Conservation (phyloP, 495 filamentous ascomycete genomes). For the Viridothelium virens region DNA sequence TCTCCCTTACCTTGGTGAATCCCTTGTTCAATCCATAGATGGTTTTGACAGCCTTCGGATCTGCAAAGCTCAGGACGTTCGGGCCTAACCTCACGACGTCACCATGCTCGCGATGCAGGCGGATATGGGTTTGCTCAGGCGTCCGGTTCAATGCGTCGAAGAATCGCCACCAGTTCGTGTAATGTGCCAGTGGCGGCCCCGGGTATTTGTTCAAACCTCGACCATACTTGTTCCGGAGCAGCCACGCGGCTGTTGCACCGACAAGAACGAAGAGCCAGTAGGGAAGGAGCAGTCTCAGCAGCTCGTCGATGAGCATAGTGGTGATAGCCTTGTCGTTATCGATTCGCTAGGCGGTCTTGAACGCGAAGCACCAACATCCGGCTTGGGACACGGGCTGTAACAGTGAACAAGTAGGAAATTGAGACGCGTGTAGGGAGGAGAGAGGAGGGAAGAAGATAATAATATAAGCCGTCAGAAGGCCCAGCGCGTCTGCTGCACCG, state of each 20-base stretch:
- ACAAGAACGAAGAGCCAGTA: conserved; percentile 43
- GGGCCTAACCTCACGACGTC: conserved; percentile 65
- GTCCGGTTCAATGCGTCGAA: conserved; percentile 54
- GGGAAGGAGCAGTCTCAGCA: conserved; percentile 35
- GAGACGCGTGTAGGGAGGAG: too few species aligned
- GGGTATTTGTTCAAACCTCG: conserved; percentile 45
- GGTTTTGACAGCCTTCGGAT: conserved; percentile 58
- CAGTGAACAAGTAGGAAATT: too few species aligned
- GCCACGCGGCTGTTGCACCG: conserved; percentile 35
- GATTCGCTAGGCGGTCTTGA: neutral
- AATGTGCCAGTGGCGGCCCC: conserved; percentile 33
- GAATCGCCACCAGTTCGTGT: conserved; percentile 45
- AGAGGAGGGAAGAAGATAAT: neutral
- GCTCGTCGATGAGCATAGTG: conserved; percentile 28
- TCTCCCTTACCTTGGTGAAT: neutral
- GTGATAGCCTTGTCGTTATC: neutral
- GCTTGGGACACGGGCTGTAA: too few species aligned
- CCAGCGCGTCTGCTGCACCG: neutral
- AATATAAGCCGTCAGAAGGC: neutral
- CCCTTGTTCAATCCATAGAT: conserved; percentile 81
- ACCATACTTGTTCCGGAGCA: conserved; percentile 51
- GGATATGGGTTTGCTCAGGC: conserved; percentile 57
- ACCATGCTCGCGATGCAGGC: conserved; percentile 62
- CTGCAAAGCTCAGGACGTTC: conserved; percentile 56
- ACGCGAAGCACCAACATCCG: too few species aligned